A percentile compares a stretch with the other conserved stretches of the same genome.
Conservation (phyloP, 2,329 filamentous ascomycete species). For the Microdochium nivale region DNA sequence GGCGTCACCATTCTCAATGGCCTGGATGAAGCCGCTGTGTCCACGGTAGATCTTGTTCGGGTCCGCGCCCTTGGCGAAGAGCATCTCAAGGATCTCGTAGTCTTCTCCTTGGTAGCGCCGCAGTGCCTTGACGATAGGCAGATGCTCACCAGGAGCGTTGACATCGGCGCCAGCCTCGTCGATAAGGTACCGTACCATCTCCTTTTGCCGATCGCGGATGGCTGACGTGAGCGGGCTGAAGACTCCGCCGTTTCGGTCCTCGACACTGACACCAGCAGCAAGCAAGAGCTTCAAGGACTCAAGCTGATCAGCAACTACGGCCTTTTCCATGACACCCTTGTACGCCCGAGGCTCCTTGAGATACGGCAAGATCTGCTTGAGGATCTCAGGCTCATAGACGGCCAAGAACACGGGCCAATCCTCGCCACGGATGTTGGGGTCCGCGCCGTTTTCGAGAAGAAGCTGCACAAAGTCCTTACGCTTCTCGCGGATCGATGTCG, state of each 20-base stretch:
- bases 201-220: constrained; percentile 52
- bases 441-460: constrained; percentile 48
- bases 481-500: constrained; percentile 56
- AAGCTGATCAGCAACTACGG: constrained; percentile 57
- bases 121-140: constrained; percentile 63
- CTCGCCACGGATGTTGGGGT: constrained; percentile 53
- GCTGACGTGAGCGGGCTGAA: constrained; percentile 62
- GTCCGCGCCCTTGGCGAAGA: constrained; percentile 56
- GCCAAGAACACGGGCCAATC: constrained; percentile 68
- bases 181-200: constrained; percentile 54
- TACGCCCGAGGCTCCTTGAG: constrained; percentile 51
- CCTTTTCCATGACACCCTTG: constrained; percentile 60
- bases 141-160: constrained; percentile 60
- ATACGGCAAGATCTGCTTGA: constrained; percentile 47
- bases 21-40: constrained; percentile 58
- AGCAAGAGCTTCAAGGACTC: constrained; percentile 60
- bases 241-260: constrained; percentile 65
- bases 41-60: constrained; percentile 60
- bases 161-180: constrained; percentile 54
- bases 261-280: constrained; percentile 55
- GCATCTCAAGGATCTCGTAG: constrained; percentile 51
- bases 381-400: constrained; percentile 49
- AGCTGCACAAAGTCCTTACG: constrained; percentile 50
- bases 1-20: constrained; percentile 54
- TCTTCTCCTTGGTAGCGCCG: constrained; percentile 47